Evolutionary conservation across 2,329 filamentous ascomycete genomes (phyloP).

Genomic region (Epichloe hybrida): DNA sequence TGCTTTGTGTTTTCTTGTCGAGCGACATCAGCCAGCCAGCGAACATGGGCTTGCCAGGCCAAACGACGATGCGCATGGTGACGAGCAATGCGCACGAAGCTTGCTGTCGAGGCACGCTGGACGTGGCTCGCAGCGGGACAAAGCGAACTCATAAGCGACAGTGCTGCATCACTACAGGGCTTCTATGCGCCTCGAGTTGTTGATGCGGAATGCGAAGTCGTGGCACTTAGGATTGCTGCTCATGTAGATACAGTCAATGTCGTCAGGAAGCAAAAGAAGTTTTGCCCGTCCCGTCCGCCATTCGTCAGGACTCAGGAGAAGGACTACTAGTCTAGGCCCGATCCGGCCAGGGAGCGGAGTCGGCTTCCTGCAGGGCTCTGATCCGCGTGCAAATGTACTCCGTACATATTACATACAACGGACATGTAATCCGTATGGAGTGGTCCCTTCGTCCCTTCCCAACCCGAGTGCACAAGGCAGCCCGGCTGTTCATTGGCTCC

Average conservation of each 20-base stretch:
- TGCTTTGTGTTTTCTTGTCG: slow-evolving; percentile 9
- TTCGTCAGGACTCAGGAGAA: too few relatives aligned
- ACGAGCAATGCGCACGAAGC: slow-evolving; percentile 38
- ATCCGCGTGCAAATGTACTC: too few relatives aligned
- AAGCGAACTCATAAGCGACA: slow-evolving; percentile 17
- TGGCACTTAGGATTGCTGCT: too few relatives aligned
- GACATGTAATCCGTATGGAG: too few relatives aligned
- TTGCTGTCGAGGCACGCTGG: slow-evolving; percentile 27
- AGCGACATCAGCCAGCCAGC: slow-evolving; percentile 31
- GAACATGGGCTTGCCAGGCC: slow-evolving; percentile 22
- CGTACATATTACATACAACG: too few relatives aligned
- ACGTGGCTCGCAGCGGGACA: slow-evolving; percentile 21
- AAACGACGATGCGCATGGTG: slow-evolving; percentile 28
- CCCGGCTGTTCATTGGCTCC: too few relatives aligned
- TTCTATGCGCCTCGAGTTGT: slow-evolving; percentile 6
- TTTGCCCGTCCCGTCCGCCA: background rate
- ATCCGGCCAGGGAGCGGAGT: background rate
- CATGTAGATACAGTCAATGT: background rate
- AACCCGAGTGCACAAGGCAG: too few relatives aligned
- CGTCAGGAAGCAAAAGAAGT: background rate
- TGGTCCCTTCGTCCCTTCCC: too few relatives aligned
- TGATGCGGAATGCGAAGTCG: too few relatives aligned
- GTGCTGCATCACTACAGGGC: slow-evolving; percentile 14
- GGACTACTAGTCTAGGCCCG: background rate
- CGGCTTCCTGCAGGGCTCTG: background rate